phyloP scores from a whole-genome alignment of 2,329 filamentous ascomycete species.

The Canariomyces notabilis region DNA sequence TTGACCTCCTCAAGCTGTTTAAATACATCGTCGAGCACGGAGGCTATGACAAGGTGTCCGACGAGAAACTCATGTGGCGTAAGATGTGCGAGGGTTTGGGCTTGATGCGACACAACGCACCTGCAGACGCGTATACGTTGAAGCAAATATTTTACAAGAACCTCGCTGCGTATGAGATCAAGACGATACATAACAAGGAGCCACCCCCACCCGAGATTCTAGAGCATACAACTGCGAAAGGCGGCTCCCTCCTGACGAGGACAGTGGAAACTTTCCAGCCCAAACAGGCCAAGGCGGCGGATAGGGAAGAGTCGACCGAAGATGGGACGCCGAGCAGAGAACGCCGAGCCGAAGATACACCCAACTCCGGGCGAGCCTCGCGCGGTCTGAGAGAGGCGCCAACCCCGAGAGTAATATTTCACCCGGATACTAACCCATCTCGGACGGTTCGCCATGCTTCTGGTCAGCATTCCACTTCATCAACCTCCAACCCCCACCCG shows the following conservation, averaged over 20 bases:
- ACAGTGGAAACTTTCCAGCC: slow-evolving; percentile 69
- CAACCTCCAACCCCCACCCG: slow-evolving; percentile 21
- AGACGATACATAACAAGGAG: slow-evolving; percentile 68
- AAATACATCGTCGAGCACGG: slow-evolving; percentile 70
- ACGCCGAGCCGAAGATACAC: slow-evolving; percentile 44
- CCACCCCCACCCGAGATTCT: slow-evolving; percentile 85
- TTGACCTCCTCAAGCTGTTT: slow-evolving; percentile 76
- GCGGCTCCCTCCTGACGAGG: slow-evolving; percentile 70
- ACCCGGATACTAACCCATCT: slow-evolving; percentile 66
- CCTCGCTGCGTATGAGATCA: slow-evolving; percentile 81
- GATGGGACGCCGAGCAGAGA: slow-evolving; percentile 56
- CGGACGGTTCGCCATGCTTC: slow-evolving; percentile 58
- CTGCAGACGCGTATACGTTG: slow-evolving; percentile 78
- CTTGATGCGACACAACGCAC: slow-evolving; percentile 66
- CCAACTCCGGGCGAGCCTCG: slow-evolving; percentile 52
- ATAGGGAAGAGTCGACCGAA: slow-evolving; percentile 55
- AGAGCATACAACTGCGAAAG: slow-evolving; percentile 81
- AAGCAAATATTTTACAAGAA: slow-evolving; percentile 91
- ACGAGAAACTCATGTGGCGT: slow-evolving; percentile 82
- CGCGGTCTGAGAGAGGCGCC: slow-evolving; percentile 74
- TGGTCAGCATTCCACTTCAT: slow-evolving; percentile 31
- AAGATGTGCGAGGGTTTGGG: slow-evolving; percentile 72
- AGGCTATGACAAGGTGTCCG: slow-evolving; percentile 80
- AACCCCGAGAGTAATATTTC: slow-evolving; percentile 76
- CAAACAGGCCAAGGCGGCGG: slow-evolving; percentile 32